phyloP scores from a whole-genome alignment of 2,329 filamentous ascomycete species.

The Colletotrichum sp. region DNA sequence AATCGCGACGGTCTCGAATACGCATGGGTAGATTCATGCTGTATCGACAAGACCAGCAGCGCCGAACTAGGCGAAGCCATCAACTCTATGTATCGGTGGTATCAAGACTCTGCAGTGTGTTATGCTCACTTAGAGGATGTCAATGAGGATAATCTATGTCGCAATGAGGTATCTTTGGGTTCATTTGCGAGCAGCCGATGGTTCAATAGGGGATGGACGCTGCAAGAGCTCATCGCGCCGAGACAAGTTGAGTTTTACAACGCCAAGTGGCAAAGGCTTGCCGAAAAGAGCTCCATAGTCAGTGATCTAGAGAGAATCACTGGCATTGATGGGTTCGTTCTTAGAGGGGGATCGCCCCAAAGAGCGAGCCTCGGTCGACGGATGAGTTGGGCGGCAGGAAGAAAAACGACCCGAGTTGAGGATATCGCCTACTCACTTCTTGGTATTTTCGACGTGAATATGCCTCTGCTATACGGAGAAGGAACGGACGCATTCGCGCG shows the following conservation, averaged over 20 bases:
- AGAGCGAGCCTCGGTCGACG: constrained; percentile 24
- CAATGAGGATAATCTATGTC: background rate
- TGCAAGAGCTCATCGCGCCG: background rate
- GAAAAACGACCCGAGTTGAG: constrained; percentile 25
- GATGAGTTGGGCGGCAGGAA: constrained; percentile 32
- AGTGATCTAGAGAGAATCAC: background rate
- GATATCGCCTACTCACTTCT: constrained; percentile 31
- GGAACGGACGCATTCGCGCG: constrained; percentile 25
- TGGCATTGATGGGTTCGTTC: background rate
- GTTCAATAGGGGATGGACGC: background rate
- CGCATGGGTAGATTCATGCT: constrained; percentile 41
- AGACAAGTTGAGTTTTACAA: background rate
- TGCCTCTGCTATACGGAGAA: constrained; percentile 31
- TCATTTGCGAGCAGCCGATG: background rate
- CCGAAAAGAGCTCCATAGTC: background rate
- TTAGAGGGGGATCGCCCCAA: background rate
- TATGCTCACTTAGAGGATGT: constrained; percentile 35
- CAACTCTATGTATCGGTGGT: constrained; percentile 34
- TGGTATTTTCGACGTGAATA: constrained; percentile 31
- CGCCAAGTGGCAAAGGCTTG: background rate
- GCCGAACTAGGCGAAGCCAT: constrained; percentile 36
- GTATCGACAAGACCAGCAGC: constrained; percentile 36
- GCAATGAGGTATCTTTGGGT: constrained; percentile 5
- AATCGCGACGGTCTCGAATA: constrained; percentile 24
- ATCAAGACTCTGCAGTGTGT: constrained; percentile 35